phyloP scores from a whole-genome alignment of 1,139 yeast genomes.

The Blastobotrys petasosporus region DNA sequence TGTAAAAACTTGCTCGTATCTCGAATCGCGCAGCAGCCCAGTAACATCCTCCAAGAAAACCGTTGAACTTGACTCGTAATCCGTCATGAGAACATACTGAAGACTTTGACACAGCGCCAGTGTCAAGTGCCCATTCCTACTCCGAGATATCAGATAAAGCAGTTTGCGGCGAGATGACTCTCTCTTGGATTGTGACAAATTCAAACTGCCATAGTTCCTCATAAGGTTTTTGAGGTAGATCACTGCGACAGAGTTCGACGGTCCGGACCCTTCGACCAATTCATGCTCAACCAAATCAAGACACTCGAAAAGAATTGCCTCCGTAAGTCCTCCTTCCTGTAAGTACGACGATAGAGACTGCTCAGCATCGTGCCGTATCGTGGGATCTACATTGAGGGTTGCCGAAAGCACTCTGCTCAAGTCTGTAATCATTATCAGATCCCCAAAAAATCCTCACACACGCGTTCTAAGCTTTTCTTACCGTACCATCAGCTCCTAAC shows the following conservation, averaged over 20 bases:
- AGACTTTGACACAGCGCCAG: constrained; percentile 5
- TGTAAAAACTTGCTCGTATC: constrained; percentile 12
- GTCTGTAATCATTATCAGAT: constrained; percentile 5
- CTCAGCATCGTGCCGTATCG: constrained; percentile 14
- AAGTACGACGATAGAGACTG: constrained; percentile 9
- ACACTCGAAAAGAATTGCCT: constrained; percentile 11
- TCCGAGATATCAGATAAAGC: constrained; percentile 8
- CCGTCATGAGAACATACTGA: neutral
- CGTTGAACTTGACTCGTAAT: constrained; percentile 3
- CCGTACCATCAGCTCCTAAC: no score
- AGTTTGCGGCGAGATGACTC: constrained; percentile 9
- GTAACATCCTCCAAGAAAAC: constrained; percentile 11
- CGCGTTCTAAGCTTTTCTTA: no score
- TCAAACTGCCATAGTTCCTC: constrained; percentile 5
- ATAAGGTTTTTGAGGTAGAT: constrained; percentile 16
- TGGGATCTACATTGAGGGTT: constrained; percentile 14
- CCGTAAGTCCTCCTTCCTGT: neutral
- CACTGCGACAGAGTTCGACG: constrained; percentile 13
- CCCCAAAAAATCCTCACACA: no score
- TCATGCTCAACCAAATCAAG: constrained; percentile 10
- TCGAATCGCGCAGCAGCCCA: constrained; percentile 8
- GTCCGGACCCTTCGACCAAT: constrained; percentile 1
- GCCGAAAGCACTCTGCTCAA: constrained; percentile 12
- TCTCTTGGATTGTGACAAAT: neutral
- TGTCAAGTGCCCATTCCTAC: constrained; percentile 6